Evolutionary conservation across 2,329 filamentous ascomycete species (phyloP).

Genomic region (Xylaria sp.): DNA sequence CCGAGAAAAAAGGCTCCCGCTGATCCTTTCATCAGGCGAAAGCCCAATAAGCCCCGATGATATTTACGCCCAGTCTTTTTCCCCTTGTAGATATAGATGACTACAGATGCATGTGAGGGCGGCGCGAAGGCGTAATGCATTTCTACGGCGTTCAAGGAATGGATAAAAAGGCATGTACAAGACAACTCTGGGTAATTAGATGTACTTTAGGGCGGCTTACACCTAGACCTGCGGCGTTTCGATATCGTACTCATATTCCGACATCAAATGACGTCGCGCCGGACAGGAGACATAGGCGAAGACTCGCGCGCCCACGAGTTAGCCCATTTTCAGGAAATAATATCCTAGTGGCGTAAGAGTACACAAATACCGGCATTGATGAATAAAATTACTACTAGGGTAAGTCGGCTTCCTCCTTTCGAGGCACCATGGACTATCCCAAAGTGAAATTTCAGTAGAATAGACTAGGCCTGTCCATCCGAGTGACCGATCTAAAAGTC

Average conservation of each 20-base stretch:
- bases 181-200: conserved; percentile 3
- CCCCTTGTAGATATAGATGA: conserved; percentile 23
- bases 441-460: conserved; percentile 6
- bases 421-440: background rate
- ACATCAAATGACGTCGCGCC: background rate
- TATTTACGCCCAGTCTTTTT: background rate
- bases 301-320: conserved; percentile 6
- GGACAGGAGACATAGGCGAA: conserved; percentile 9
- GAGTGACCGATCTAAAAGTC: background rate
- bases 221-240: conserved; percentile 20
- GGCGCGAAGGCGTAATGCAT: conserved; percentile 21
- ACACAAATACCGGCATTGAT: conserved; percentile 13
- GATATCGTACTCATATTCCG: conserved; percentile 4
- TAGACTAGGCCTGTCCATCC: background rate
- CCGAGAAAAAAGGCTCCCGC: conserved; percentile 34
- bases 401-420: conserved; percentile 25
- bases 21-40: conserved; percentile 47
- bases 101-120: background rate
- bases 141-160: conserved; percentile 29
- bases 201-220: conserved; percentile 1
- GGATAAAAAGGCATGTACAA: conserved; percentile 7
- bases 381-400: conserved; percentile 10
- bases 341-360: conserved; percentile 11
- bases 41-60: conserved; percentile 44
- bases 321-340: conserved; percentile 15